phyloP scores from a whole-genome alignment of 164 flowering plant species.

The Vitis amurensis region DNA sequence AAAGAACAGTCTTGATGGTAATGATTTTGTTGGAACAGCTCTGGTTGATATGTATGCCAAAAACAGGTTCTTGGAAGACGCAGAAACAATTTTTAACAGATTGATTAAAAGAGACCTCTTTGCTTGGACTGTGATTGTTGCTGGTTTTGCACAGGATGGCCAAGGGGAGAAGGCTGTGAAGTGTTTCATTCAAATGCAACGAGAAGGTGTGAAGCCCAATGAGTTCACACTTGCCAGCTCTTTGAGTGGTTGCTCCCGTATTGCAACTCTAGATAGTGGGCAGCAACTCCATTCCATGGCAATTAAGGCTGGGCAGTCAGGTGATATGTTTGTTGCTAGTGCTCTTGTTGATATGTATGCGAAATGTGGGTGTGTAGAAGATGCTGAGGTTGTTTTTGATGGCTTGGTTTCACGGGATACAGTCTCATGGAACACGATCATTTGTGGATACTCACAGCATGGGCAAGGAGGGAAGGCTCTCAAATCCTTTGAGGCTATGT shows the following conservation, averaged over 20 bases:
- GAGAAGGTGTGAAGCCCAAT: conserved; percentile 45
- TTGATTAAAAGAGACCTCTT: conserved; percentile 32
- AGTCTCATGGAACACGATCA: conserved; percentile 58
- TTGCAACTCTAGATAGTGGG: conserved; percentile 45
- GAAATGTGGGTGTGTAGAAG: conserved; percentile 49
- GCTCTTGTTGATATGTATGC: conserved; percentile 56
- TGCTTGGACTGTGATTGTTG: conserved; percentile 41
- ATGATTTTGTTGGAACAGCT: conserved; percentile 38
- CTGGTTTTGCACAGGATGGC: conserved; percentile 35
- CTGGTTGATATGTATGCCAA: conserved; percentile 46
- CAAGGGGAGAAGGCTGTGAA: conserved; percentile 46
- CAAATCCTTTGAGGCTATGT: conserved; percentile 39
- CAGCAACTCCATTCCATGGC: conserved; percentile 44
- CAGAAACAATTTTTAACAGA: conserved; percentile 23
- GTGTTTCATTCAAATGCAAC: conserved; percentile 46
- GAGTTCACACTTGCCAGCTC: conserved; percentile 54
- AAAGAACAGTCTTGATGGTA: conserved; percentile 25
- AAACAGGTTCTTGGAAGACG: conserved; percentile 29
- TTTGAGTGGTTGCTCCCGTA: conserved; percentile 45
- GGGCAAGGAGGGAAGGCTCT: conserved; percentile 52
- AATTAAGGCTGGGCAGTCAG: conserved; percentile 35
- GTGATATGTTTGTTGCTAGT: conserved; percentile 44
- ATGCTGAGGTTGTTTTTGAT: conserved; percentile 43
- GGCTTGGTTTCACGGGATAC: conserved; percentile 28
- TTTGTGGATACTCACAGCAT: conserved; percentile 51